Evolutionary conservation across 768 basidiomycete species (phyloP), one percentile per base, ranked within the genome.

Genomic region (Pulveroboletus sp.): DNA sequence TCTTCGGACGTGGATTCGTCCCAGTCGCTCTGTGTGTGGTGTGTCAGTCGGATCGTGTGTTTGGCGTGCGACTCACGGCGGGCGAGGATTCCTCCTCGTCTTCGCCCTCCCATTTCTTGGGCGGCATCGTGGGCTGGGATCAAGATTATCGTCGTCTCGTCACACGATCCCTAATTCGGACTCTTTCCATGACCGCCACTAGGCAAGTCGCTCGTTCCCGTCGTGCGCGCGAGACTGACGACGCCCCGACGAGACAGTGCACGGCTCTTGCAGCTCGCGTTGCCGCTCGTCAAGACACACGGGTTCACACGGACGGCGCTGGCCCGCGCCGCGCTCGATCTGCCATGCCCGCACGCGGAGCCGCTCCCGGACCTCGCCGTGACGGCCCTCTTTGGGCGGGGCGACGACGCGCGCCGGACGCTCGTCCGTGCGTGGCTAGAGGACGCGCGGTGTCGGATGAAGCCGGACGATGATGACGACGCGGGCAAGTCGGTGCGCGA

Each of bases 61-160:
- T 8, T 34, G 37, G 49, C 26, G 17, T n/a, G 14, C 4, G 13
- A 19, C 88, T 60, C 63, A 94, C 92, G 45, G 82, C 88, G 35
- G 87, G 88, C 2, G 56, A 71, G n/a, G 83, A 80, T 12, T 84
- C 84, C 0, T 94, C 92, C 61, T 89, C 89, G 62, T 96, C 94
- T 68, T 97, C 94, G 40, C 89, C 94, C 53, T 85, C 86, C 85
- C 89, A 96, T 69, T 86, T 77, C 67, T 78, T 83, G 46, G 24
- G 24, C 20, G 16, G 35, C 35, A 19, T 17, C 16, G 23, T 40
- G 39, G 39, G 22, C 14, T 14, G 31, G 2, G 7, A 31, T 8
- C 31, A 11, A 31, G 7, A 31, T 31, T 14, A 13, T 11, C 7
- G 2, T 14, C 6, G 7, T 11, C 9, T 12, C 24, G 40, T 41